Conservation (phyloP, 352 stramenopile genomes). For the Bremia lactucae region DNA sequence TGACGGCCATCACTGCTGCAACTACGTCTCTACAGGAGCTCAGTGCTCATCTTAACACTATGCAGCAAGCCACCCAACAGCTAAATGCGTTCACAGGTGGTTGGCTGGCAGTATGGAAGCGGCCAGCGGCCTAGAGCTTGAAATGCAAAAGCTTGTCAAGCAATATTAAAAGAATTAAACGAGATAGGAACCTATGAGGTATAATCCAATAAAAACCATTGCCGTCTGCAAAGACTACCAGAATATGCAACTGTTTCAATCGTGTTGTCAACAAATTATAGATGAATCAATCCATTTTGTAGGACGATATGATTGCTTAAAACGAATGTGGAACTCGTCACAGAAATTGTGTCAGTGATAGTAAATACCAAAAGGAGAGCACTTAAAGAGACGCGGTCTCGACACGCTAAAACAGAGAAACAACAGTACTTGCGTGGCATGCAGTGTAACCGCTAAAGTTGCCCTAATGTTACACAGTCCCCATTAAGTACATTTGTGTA, state of each 20-base stretch:
- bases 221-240: not conserved
- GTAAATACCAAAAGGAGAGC: no score
- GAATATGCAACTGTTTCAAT: slow-evolving; percentile 11
- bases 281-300: slow-evolving; percentile 6
- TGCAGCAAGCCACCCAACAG: slow-evolving; percentile 56
- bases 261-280: not conserved
- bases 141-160: not conserved
- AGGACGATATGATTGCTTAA: slow-evolving; percentile 4
- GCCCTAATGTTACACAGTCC: no score
- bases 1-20: slow-evolving; percentile 31
- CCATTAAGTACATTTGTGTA: no score
- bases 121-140: slow-evolving; percentile 13
- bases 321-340: slow-evolving; percentile 39
- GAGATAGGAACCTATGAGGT: not conserved
- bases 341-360: no score
- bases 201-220: slow-evolving; percentile 8
- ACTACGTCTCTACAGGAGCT: slow-evolving; percentile 59
- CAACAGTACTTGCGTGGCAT: no score
- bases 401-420: no score
- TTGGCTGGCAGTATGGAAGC: slow-evolving; percentile 69
- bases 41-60: slow-evolving; percentile 45
- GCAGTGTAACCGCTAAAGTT: no score
- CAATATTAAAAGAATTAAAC: slow-evolving; percentile 18
- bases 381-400: no score
- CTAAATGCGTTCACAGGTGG: slow-evolving; percentile 62